phyloP scores from a whole-genome alignment of 495 filamentous ascomycete genomes.

The Melanomma pulvis-pyrius region DNA sequence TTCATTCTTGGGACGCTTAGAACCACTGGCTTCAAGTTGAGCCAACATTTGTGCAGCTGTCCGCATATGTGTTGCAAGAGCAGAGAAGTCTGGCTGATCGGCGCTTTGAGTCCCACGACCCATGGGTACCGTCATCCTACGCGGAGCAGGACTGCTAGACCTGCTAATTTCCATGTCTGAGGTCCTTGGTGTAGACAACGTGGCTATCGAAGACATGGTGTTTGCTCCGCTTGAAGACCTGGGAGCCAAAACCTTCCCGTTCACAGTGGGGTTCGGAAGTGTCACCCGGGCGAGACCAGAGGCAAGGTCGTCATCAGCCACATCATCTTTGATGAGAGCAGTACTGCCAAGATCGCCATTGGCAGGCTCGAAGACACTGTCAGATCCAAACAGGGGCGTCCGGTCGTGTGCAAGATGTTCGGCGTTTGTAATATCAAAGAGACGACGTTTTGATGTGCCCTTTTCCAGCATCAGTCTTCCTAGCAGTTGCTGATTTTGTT shows the following conservation, averaged over 20 bases:
- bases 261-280: slow-evolving; percentile 2
- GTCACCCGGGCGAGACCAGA: slow-evolving; percentile 33
- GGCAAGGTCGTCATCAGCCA: slow-evolving; percentile 43
- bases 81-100: slow-evolving; percentile 71
- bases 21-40: slow-evolving; percentile 71
- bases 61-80: slow-evolving; percentile 76
- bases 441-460: slow-evolving; percentile 58
- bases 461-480: slow-evolving; percentile 63
- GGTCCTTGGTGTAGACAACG: slow-evolving; percentile 60
- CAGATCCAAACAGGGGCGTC: slow-evolving; percentile 51
- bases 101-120: slow-evolving; percentile 29
- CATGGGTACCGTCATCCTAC: slow-evolving; percentile 55
- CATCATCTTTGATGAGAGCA: slow-evolving; percentile 58
- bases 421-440: slow-evolving; percentile 69
- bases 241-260: slow-evolving; percentile 41
- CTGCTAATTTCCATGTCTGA: slow-evolving; percentile 61
- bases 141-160: slow-evolving; percentile 61
- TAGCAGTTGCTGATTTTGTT: slow-evolving; percentile 65
- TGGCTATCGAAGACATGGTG: slow-evolving; percentile 53
- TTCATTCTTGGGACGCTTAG: slow-evolving; percentile 70
- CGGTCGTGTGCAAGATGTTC: slow-evolving; percentile 46
- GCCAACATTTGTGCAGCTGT: slow-evolving; percentile 79
- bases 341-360: slow-evolving; percentile 72
- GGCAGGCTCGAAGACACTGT: slow-evolving; percentile 75
- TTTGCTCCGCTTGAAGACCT: slow-evolving; percentile 59